Evolutionary conservation across 495 filamentous ascomycete species (phyloP).

Genomic region (Friedmanniomyces endolithicus): DNA sequence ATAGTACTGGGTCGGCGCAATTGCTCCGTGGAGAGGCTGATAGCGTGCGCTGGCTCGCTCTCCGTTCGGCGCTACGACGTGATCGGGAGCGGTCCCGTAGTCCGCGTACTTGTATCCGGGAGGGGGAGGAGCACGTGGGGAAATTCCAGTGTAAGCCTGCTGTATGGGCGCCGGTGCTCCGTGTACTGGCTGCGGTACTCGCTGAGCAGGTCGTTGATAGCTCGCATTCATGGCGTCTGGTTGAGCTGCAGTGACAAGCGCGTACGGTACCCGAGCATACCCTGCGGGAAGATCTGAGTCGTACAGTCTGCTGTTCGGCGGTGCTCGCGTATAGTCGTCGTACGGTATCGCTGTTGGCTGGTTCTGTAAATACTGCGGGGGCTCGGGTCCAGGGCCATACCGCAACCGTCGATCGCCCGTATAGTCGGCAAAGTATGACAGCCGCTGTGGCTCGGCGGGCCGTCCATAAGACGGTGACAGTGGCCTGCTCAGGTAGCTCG

Average conservation of each 20-base stretch:
- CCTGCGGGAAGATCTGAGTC: too few relatives aligned
- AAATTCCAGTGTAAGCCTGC: neutral
- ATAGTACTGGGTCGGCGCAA: too few relatives aligned
- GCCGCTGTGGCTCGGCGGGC: neutral
- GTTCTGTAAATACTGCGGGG: neutral
- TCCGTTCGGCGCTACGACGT: neutral
- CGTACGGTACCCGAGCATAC: neutral
- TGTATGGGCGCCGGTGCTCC: constrained; percentile 16
- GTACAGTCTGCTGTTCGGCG: neutral
- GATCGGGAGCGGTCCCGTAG: neutral
- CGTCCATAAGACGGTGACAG: neutral
- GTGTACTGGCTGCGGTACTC: constrained; percentile 1
- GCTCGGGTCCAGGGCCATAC: neutral
- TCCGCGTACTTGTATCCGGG: neutral
- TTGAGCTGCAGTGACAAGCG: neutral
- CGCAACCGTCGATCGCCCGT: neutral
- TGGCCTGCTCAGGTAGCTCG: neutral
- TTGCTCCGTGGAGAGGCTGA: neutral
- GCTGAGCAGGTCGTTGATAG: neutral
- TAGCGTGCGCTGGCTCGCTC: neutral
- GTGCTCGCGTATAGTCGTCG: neutral
- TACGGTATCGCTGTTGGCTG: neutral
- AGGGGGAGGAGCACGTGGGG: neutral
- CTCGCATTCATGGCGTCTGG: neutral
- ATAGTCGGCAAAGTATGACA: neutral